Percentiles rank a stretch among this genome's conserved stretches.
These are phyloP conservation scores for Hymenoscyphus infarciens DNA, from an alignment of 2,329 filamentous ascomycete species.

Conservation along the genomic window DNA sequence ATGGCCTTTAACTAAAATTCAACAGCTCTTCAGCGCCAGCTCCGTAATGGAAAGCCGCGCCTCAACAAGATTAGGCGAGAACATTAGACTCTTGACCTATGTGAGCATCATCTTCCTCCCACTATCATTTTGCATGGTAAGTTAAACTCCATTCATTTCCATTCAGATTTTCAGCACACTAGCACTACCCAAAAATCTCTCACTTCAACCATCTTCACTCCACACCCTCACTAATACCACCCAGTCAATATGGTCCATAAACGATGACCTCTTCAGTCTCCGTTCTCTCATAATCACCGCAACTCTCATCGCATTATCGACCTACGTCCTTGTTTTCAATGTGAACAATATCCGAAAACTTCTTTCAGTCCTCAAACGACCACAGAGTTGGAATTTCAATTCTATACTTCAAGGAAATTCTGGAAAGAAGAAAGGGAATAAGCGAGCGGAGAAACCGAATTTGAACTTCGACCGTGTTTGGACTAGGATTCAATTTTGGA, in stretches of 20 bases:
- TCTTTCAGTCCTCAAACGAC: not conserved
- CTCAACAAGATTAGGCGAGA: conserved; percentile 6
- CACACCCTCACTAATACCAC: not conserved
- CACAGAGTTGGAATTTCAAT: not conserved
- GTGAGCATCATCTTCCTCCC: conserved; percentile 8
- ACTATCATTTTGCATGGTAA: conserved; percentile 7
- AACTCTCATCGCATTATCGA: not conserved
- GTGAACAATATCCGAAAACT: not conserved
- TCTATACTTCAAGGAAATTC: not conserved
- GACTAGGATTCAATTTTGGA: not conserved
- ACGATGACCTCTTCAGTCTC: not conserved
- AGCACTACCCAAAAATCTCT: too few relatives aligned
- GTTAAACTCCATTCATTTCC: not conserved
- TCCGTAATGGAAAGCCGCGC: conserved; percentile 7
- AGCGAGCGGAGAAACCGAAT: not conserved
- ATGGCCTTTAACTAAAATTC: not conserved
- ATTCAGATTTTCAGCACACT: too few relatives aligned
- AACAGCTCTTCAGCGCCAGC: conserved; percentile 7
- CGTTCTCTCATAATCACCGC: not conserved
- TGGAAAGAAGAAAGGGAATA: not conserved
- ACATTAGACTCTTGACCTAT: conserved; percentile 7
- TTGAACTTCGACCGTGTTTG: not conserved
- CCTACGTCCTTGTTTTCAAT: not conserved
- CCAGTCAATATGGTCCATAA: not conserved
- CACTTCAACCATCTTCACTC: too few relatives aligned